A percentile compares a stretch with the other conserved stretches of the same genome.
phyloP scores from a whole-genome alignment of 345 rosid genomes.

The Theobroma cacao region DNA sequence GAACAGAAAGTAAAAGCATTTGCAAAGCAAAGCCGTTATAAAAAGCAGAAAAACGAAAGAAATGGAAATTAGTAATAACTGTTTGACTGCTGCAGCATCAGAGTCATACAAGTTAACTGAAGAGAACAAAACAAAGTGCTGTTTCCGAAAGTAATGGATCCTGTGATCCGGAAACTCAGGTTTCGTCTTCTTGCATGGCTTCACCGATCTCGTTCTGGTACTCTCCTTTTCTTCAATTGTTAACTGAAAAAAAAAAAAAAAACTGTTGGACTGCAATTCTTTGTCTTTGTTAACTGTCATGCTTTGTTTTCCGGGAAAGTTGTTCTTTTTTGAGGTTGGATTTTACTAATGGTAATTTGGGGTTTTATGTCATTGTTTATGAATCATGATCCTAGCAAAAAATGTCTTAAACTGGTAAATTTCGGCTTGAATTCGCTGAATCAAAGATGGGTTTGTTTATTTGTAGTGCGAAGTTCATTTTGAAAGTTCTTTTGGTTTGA shows the following conservation, averaged over 20 bases:
- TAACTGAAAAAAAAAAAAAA: neutral
- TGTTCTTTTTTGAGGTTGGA: neutral
- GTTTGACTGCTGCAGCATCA: neutral
- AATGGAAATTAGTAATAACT: constrained; percentile 6
- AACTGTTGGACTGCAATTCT: neutral
- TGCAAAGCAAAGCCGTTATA: constrained; percentile 21
- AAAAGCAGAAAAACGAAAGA: neutral
- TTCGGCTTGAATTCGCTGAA: neutral
- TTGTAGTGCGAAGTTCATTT: neutral
- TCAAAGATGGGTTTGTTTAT: neutral
- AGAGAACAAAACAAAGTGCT: constrained; percentile 27
- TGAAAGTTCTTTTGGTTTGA: neutral
- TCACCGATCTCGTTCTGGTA: constrained; percentile 76
- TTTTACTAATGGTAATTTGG: neutral
- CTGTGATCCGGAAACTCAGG: constrained; percentile 55
- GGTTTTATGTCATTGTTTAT: neutral
- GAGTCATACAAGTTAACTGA: neutral
- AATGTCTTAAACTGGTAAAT: neutral
- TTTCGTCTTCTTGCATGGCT: constrained; percentile 61
- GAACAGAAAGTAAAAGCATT: constrained; percentile 8
- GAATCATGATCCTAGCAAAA: neutral
- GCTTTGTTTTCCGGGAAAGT: neutral
- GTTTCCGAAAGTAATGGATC: constrained; percentile 30
- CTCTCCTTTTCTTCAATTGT: neutral
- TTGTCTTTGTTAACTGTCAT: neutral